Evolutionary conservation across 148 eudicot species (phyloP).

Genomic region (Camellia lanceoleosa): DNA sequence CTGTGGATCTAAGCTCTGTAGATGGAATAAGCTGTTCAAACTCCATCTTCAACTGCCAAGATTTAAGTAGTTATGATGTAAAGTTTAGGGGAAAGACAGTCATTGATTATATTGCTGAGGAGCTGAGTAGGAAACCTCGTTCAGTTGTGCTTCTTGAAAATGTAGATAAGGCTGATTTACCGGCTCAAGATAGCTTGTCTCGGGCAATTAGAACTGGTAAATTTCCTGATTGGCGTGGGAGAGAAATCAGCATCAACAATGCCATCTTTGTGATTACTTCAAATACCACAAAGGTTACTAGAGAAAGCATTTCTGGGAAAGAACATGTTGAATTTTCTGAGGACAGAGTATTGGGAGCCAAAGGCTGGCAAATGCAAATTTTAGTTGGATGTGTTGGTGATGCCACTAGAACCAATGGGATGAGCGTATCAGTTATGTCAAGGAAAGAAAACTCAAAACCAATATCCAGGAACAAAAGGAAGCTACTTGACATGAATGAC

Average conservation of each 20-base stretch:
- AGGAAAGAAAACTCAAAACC: constrained; percentile 19
- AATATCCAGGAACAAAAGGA: constrained; percentile 38
- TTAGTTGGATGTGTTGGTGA: constrained; percentile 26
- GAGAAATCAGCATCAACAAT: constrained; percentile 54
- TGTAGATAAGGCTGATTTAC: constrained; percentile 66
- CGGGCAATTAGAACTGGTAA: constrained; percentile 66
- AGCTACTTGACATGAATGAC: constrained; percentile 25
- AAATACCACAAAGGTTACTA: constrained; percentile 19
- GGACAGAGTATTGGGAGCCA: constrained; percentile 60
- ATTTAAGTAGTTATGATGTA: constrained; percentile 28
- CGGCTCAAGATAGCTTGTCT: constrained; percentile 55
- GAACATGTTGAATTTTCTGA: constrained; percentile 48
- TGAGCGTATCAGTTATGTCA: constrained; percentile 31
- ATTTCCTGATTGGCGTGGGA: constrained; percentile 60
- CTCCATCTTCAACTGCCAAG: constrained; percentile 39
- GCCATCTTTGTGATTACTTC: constrained; percentile 47
- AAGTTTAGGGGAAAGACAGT: constrained; percentile 52
- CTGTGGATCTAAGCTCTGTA: constrained; percentile 55
- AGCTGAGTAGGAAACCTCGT: constrained; percentile 60
- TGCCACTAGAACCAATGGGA: constrained; percentile 15
- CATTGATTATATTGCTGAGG: constrained; percentile 66
- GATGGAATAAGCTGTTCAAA: constrained; percentile 29
- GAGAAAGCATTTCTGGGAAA: constrained; percentile 22
- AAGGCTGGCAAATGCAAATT: constrained; percentile 60
- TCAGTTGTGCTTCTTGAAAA: constrained; percentile 79